phyloP scores from a whole-genome alignment of 768 basidiomycete genomes.

The Plicaturopsis crispa region DNA sequence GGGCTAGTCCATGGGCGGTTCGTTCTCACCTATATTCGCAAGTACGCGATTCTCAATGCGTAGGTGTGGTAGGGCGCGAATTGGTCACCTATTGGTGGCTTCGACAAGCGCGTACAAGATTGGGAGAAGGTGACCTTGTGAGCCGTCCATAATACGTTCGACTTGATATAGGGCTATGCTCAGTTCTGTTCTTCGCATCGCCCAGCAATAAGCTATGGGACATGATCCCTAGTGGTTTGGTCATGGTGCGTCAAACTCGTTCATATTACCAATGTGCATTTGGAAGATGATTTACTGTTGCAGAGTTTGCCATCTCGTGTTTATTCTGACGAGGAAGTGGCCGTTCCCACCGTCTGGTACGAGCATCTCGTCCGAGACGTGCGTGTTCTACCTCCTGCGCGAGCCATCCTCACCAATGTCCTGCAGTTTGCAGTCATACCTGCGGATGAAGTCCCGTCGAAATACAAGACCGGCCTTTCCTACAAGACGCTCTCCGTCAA shows the following conservation, averaged over 20 bases:
- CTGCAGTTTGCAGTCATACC: slow-evolving; percentile 24
- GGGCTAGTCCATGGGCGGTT: slow-evolving; percentile 46
- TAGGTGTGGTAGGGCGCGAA: too few species aligned
- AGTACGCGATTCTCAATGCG: too few species aligned
- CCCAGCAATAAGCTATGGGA: slow-evolving; percentile 38
- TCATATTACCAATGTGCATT: slow-evolving; percentile 5
- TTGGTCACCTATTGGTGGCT: slow-evolving; percentile 32
- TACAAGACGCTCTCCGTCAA: slow-evolving; percentile 43
- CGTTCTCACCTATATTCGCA: slow-evolving; percentile 19
- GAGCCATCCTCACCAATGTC: slow-evolving; percentile 1
- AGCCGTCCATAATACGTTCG: slow-evolving; percentile 10
- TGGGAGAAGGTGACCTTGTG: slow-evolving; percentile 38
- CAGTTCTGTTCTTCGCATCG: too few species aligned
- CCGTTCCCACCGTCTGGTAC: slow-evolving; percentile 27
- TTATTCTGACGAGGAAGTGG: slow-evolving; percentile 16
- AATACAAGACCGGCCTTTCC: slow-evolving; percentile 26
- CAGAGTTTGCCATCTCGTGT: slow-evolving; percentile 30
- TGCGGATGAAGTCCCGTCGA: slow-evolving; percentile 25
- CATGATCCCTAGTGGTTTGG: slow-evolving; percentile 35
- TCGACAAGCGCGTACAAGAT: slow-evolving; percentile 21
- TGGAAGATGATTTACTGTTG: too few species aligned
- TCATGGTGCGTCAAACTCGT: slow-evolving; percentile 20
- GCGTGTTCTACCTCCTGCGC: slow-evolving; percentile 6
- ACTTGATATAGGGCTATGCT: too few species aligned
- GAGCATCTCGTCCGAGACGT: slow-evolving; percentile 30